Base-by-base conservation (phyloP, 2,329 filamentous ascomycete genomes). In the Fusarium sp. region DNA sequence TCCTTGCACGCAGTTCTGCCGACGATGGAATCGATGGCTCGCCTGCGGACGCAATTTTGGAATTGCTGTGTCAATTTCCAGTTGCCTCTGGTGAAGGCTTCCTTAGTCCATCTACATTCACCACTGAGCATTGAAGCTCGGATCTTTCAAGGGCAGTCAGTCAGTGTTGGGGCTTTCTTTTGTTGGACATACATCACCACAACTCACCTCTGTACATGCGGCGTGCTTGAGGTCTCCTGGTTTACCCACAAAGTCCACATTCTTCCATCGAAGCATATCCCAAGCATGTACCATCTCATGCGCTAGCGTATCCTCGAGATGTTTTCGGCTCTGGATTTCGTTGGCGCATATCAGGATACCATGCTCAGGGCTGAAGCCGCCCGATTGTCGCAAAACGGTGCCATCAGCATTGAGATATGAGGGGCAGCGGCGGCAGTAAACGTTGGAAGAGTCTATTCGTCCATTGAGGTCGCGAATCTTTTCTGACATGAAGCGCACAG, bases 251-350 rank as follows among this genome's bases (percentile, higher is more conserved):
- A 92, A 93, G 77, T 98, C 91, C 45, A 98, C 90, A 28, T 63
- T 63, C 81, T 97, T 96, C 84, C 93, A 99, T 69, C 95, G 84
- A 73, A 98, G 77, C 79, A 97, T 92, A 79, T 99, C 96, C 85
- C 94, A 98, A 2, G 94, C 94, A 79, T 99, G 96, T 55, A 99
- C 92, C 93, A 99, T 97, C 83, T 99, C 96, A 80, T 99, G 96
- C 28, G 94, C 91, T 76, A 99, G 84, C 13, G 94, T 97, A 79
- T 99, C 96, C 82, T 99, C 96, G 73, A 97, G 80, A 78, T 97
- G 93, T 31, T 90, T 90, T 60, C 89, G 84, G 77, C 93, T 90
- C 62, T 91, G 85, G 77, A 98, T 88, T 81, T 96, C 91, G 81
- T 99, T 99, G 53, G 96, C 93, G 81, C 96, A 99, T 23, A 99